These are phyloP conservation scores for Keithomyces neogunnii DNA, from an alignment of 2,329 filamentous ascomycete species.

Conservation along the genomic window DNA sequence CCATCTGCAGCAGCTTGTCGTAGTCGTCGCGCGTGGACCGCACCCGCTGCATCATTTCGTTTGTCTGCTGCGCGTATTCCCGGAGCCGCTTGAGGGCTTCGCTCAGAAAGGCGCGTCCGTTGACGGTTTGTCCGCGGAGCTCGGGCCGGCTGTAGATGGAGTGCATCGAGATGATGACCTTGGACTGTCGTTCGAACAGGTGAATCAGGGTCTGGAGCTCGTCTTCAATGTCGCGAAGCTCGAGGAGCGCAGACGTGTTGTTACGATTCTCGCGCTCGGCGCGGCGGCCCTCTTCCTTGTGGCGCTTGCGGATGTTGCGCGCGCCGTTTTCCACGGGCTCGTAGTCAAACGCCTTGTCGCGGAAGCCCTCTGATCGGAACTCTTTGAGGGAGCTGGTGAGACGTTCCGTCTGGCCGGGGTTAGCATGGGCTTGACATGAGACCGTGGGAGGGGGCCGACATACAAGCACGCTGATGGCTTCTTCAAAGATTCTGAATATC, in stretches of 20 bases:
- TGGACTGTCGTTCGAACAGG: slow-evolving; percentile 49
- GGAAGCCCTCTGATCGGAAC: slow-evolving; percentile 51
- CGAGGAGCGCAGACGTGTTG: slow-evolving; percentile 53
- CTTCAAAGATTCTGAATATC: slow-evolving; percentile 57
- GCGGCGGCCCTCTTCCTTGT: slow-evolving; percentile 31
- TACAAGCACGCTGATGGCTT: slow-evolving; percentile 55
- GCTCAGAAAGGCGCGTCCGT: slow-evolving; percentile 42
- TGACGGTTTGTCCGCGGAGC: slow-evolving; percentile 30
- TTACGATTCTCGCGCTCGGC: slow-evolving; percentile 51
- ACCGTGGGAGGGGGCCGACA: slow-evolving; percentile 5
- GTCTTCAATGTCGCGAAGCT: slow-evolving; percentile 56
- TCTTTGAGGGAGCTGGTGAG: slow-evolving; percentile 54
- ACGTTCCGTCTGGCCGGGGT: slow-evolving; percentile 42
- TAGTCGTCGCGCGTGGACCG: slow-evolving; percentile 52
- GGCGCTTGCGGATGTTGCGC: slow-evolving; percentile 27
- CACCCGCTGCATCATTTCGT: slow-evolving; percentile 51
- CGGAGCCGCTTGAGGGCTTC: slow-evolving; percentile 43
- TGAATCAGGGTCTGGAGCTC: slow-evolving; percentile 49
- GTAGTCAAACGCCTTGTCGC: slow-evolving; percentile 31
- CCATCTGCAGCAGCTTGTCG: slow-evolving; percentile 58
- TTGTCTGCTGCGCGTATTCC: slow-evolving; percentile 45
- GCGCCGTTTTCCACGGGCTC: slow-evolving; percentile 32
- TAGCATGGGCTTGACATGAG: neutral
- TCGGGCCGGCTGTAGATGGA: slow-evolving; percentile 32
- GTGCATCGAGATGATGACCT: slow-evolving; percentile 39